Base-by-base conservation (phyloP, 805 yeast species). In the Ogataea corticis region DNA sequence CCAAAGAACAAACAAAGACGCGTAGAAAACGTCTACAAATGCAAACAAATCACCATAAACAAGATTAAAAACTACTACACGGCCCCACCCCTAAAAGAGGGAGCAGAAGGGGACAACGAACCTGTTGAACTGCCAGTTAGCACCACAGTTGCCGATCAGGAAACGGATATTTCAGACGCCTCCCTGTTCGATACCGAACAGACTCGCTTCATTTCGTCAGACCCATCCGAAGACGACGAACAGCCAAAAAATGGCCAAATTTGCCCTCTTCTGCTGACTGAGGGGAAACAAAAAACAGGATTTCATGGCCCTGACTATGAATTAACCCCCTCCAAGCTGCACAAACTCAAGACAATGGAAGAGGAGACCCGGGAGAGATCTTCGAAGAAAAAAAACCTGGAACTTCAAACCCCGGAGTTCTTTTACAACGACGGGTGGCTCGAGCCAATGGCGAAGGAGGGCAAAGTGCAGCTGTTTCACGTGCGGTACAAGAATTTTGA, bases 391-490 rank as follows among this genome's bases (percentile, higher is more conserved):
- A 33, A 34, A 27, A 18, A 31, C 14, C 37, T 21, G 7, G 25
- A 23, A 6, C n/a, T 28, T 4, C 37, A 32, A 23, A 30, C 28
- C 14, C 27, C 31, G 13, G 11, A 25, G 4, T 43, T 43, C 14
- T 43, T 30, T 12, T 43, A 37, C 40, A 38, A 44, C 18, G 48
- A 44, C 33, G 19, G 23, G 38, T 41, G 46, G 46, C 42, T 43
- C n/a, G 38, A 37, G 30, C 11, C 19, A 12, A 13, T 43, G 41
- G 32, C 14, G 12, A 23, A 19, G 7, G 42, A 37, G 18, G 27
- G 27, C 16, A 37, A 31, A 27, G 38, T 43, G 11, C 15, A 13
- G 3, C 38, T 43, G 32, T 21, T 43, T 12, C 46, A 43, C 33
- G 16, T 43, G 4, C 32, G 46, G 6, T 43, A 43, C 32, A 23